Base-by-base conservation (phyloP, 2,329 filamentous ascomycete genomes). In the Colletotrichum truncatum region DNA sequence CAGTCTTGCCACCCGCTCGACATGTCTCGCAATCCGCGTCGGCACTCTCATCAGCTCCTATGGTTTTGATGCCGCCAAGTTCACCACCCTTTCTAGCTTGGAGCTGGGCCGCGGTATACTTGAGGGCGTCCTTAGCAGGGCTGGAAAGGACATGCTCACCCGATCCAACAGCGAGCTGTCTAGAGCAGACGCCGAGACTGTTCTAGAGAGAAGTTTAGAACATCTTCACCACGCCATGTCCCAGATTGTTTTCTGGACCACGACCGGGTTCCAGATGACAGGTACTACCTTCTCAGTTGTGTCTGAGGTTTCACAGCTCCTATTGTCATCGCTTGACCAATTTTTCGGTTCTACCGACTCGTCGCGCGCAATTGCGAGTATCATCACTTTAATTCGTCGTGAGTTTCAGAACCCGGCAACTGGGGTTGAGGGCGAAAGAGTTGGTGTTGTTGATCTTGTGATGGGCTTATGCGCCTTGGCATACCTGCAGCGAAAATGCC, bases 321-420 rank as follows among this genome's bases (percentile, higher is more conserved):
- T 89, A 1, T 77, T 91, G 8, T 83, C 83, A 3, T 84, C 85
- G 1, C 77, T 91, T 21, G 89, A 91, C 71, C 85, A 88, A 67
- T 84, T 91, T 38, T 85, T 91, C 26, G 89, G 89, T 12, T 89
- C 87, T 3, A 91, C 89, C n/a, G 89, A 91, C 73, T 90, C 88
- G 2, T 91, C 89, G 2, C 80, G 88, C 39, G 89, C 89, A 10
- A 89, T 91, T 64, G 87, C 88, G 3, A 89, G 87, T 72, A 91
- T 91, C 70, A 84, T 91, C 68, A 86, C 86, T 1, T 77, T 91
- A 30, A 84, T 91, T 48, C 83, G 87, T 28, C 83, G 87, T 62
- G 89, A 91, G 73, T 89, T 91, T 64, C 84, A 85, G 55, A 89
- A 89, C 63, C 87, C 88, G 0, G 83, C 85, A 8, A 89, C 87